phyloP scores from a whole-genome alignment of 768 basidiomycete genomes.

The Russula sp. region DNA sequence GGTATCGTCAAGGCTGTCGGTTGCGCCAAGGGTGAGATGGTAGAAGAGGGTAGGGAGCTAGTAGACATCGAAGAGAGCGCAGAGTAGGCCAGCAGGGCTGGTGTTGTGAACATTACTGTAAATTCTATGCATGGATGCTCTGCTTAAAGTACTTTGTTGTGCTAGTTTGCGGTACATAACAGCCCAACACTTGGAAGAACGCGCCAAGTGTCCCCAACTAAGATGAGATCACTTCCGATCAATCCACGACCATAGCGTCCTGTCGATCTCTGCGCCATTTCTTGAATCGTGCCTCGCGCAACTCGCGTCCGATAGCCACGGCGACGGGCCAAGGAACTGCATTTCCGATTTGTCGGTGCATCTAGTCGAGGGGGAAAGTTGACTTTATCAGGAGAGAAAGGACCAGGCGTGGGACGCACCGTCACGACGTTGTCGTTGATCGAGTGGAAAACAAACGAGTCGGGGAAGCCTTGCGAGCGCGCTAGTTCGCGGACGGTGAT shows the following conservation, averaged over 20 bases:
- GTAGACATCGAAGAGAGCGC: constrained; percentile 55
- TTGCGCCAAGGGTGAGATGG: constrained; percentile 85
- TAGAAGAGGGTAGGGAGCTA: constrained; percentile 77
- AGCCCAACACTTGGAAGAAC: background rate
- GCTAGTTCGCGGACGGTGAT: constrained; percentile 72
- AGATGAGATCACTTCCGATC: background rate
- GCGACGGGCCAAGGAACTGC: constrained; percentile 65
- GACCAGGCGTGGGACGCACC: constrained; percentile 33
- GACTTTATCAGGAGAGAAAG: background rate
- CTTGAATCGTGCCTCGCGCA: constrained; percentile 44
- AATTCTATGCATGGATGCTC: background rate
- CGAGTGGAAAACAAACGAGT: constrained; percentile 57
- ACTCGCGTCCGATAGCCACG: constrained; percentile 55
- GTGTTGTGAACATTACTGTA: background rate
- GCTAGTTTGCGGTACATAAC: background rate
- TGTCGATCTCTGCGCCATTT: constrained; percentile 23
- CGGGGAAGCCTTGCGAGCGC: constrained; percentile 76
- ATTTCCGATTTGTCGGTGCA: constrained; percentile 78
- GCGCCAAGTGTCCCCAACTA: background rate
- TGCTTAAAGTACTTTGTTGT: background rate
- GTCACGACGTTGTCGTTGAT: constrained; percentile 47
- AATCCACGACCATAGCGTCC: constrained; percentile 16
- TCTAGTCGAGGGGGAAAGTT: constrained; percentile 32
- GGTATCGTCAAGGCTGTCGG: constrained; percentile 68
- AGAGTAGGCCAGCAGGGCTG: background rate